Base-by-base conservation (phyloP, 768 basidiomycete genomes). In the Psilocybe subaeruginosa region DNA sequence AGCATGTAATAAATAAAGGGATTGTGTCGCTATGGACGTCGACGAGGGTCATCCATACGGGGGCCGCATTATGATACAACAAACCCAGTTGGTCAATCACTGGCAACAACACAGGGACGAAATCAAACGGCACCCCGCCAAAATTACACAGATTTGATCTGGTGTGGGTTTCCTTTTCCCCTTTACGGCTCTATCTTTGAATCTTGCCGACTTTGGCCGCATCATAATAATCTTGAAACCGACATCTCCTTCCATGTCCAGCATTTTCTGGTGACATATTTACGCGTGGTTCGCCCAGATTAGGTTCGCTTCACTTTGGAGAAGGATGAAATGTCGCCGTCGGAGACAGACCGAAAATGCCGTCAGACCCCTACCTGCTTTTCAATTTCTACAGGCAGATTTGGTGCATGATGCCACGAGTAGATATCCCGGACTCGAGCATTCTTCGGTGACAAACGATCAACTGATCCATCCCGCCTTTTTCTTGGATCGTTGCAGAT, bases 131-230 rank as follows among this genome's bases (percentile, higher is more conserved):
- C 68, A 69, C 71, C 68, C 73, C 71, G 72, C 69, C 67, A 72
- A 72, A 70, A 70, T 67, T 59, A 56, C 23, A 31, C 60, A 76
- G 71, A 77, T 70, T 66, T 66, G 76, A 78, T 78, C 74, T 77
- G 64, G 71, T 74, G 72, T 74, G 72, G 67, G 74, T 71, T 73
- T 68, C 47, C 47, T 53, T 62, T 60, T 69, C 66, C 69, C 66
- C 69, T 71, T 77, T 71, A 59, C 64, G 72, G 70, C 66, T 65
- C 68, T 71, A 71, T 80, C 72, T 76, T 66, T 69, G 67, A 70
- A 79, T 81, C 79, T 77, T 78, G 77, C 79, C 81, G 80, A 80
- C 74, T 74, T 72, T 74, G 74, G 73, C 72, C 69, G 65, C 67
- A 65, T 66, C 70, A 56, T 59, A 60, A 59, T 50, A 56, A 43